Conservation (phyloP, 345 rosid species). For the Euphorbia tirucalli region DNA sequence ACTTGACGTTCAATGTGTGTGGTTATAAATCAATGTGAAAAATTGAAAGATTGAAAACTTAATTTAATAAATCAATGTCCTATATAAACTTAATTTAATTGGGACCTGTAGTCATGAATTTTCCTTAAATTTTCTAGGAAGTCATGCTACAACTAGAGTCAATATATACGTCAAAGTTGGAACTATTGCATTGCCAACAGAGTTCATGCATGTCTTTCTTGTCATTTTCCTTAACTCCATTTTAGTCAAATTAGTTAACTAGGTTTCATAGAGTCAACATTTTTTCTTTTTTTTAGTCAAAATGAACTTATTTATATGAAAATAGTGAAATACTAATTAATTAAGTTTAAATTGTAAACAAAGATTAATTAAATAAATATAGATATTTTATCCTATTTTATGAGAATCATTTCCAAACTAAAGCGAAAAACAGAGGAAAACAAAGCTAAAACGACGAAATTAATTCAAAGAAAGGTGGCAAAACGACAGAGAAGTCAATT, state of each 20-base stretch:
- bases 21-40: too few species aligned
- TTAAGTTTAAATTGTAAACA: background rate
- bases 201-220: background rate
- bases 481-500: slow-evolving; percentile 31
- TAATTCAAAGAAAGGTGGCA: background rate
- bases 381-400: background rate
- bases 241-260: background rate
- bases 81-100: too few species aligned
- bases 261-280: background rate
- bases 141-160: too few species aligned
- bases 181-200: background rate
- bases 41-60: too few species aligned
- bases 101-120: too few species aligned
- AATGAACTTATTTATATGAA: background rate
- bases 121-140: too few species aligned
- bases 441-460: background rate
- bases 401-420: background rate
- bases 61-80: too few species aligned
- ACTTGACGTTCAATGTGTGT: too few species aligned
- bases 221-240: background rate
- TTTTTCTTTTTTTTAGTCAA: background rate
- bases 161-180: too few species aligned
- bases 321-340: too few species aligned
- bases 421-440: background rate
- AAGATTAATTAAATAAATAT: too few species aligned